These are phyloP conservation scores for Rhizomucor miehei DNA, from an alignment of 371 early-diverging fungal genomes.

Conservation along the genomic window DNA sequence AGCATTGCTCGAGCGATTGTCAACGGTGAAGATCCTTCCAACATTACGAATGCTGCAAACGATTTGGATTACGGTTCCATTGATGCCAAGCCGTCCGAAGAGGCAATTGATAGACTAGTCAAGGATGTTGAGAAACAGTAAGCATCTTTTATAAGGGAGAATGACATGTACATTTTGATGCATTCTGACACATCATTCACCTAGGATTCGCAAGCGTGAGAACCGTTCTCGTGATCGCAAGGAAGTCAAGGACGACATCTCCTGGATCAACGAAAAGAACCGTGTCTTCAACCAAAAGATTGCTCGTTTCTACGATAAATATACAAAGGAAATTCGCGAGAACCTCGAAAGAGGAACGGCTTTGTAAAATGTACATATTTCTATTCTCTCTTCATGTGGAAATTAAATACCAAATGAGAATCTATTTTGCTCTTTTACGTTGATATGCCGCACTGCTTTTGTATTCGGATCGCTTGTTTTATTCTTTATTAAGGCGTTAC, in stretches of 20 bases:
- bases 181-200: constrained; percentile 3
- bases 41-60: constrained; percentile 67
- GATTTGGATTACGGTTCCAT: constrained; percentile 65
- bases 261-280: constrained; percentile 96
- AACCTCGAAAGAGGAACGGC: constrained; percentile 88
- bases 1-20: constrained; percentile 35
- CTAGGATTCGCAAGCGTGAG: constrained; percentile 61
- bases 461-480: no score
- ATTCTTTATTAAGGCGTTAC: no score
- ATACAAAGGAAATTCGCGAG: constrained; percentile 91
- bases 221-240: constrained; percentile 73
- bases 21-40: constrained; percentile 43
- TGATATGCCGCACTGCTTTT: no score
- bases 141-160: constrained; percentile 11
- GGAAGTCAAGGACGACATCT: constrained; percentile 82
- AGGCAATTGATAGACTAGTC: constrained; percentile 75
- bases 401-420: no score
- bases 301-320: constrained; percentile 87
- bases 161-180: no score
- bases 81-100: constrained; percentile 57
- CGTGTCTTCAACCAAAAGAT: constrained; percentile 94
- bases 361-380: constrained; percentile 28
- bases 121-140: constrained; percentile 79
- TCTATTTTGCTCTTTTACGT: no score
- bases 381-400: no score